phyloP scores from a whole-genome alignment of 116 monocot genomes.

The Phalaenopsis hybrid region DNA sequence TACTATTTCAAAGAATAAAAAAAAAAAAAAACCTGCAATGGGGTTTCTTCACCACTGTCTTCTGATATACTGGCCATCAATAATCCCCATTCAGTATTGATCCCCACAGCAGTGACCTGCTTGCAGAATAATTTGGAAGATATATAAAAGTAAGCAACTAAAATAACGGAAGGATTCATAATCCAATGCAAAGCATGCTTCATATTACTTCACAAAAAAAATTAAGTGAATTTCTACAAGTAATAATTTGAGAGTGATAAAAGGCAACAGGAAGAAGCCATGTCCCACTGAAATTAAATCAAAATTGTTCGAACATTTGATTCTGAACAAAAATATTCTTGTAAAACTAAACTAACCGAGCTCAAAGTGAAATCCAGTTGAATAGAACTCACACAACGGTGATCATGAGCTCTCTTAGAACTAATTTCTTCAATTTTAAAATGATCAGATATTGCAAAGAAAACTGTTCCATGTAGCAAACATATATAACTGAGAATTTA shows the following conservation, averaged over 20 bases:
- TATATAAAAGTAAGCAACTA: not conserved
- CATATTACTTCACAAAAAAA: not conserved
- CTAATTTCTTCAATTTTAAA: not conserved
- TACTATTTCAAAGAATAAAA: not conserved
- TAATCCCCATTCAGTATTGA: slow-evolving; percentile 99
- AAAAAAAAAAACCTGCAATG: slow-evolving; percentile 76
- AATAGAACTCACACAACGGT: not conserved
- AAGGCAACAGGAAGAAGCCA: slow-evolving; percentile 1
- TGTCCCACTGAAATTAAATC: not conserved
- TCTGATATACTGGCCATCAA: slow-evolving; percentile 97
- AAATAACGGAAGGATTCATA: not conserved
- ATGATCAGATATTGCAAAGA: slow-evolving; percentile 1
- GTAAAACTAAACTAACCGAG: not conserved
- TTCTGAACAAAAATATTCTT: not conserved
- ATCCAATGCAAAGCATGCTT: not conserved
- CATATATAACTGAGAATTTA: not conserved
- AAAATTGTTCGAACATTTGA: not conserved
- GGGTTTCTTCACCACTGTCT: slow-evolving; percentile 96
- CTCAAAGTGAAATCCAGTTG: not conserved
- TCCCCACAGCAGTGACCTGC: slow-evolving; percentile 95
- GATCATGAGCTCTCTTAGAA: not conserved
- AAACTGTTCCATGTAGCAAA: not conserved
- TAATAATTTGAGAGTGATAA: not conserved
- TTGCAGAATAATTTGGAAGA: slow-evolving; percentile 8
- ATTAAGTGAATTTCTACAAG: not conserved